Percentiles rank a stretch among this genome's conserved stretches.
phyloP scores from a whole-genome alignment of 176 grass and related monocot genomes.

The Zizania latifolia region DNA sequence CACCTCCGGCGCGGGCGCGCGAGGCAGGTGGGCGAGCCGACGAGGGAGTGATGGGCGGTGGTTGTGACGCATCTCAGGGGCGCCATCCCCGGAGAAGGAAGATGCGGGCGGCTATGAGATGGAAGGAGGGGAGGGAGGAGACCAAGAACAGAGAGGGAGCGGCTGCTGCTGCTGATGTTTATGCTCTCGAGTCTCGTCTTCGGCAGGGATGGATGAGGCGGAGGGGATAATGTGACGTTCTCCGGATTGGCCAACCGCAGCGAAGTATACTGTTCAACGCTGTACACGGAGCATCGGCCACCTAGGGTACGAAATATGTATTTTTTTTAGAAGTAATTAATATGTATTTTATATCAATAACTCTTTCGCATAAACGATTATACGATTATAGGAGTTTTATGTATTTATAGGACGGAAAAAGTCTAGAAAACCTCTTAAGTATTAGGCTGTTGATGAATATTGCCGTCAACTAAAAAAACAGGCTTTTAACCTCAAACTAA shows the following conservation, averaged over 20 bases:
- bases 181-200: background rate
- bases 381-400: too few relatives aligned
- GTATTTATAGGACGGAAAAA: too few relatives aligned
- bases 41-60: conserved; percentile 33
- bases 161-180: background rate
- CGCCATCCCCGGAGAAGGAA: conserved; percentile 38
- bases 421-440: too few relatives aligned
- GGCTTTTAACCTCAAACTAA: too few relatives aligned
- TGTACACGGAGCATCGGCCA: too few relatives aligned
- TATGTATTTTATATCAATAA: too few relatives aligned
- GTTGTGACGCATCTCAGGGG: conserved; percentile 46
- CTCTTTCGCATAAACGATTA: too few relatives aligned
- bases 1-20: conserved; percentile 30
- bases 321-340: too few relatives aligned
- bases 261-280: too few relatives aligned
- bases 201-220: conserved; percentile 24
- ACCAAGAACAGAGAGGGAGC: background rate
- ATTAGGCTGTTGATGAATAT: too few relatives aligned
- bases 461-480: too few relatives aligned
- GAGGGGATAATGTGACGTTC: conserved; percentile 61
- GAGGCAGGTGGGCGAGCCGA: conserved; percentile 46
- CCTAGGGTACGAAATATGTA: too few relatives aligned
- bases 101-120: background rate
- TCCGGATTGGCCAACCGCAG: conserved; percentile 58
- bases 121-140: background rate